Evolutionary conservation across 2,329 filamentous ascomycete genomes (phyloP).

Genomic region (Colletotrichum lentis): DNA sequence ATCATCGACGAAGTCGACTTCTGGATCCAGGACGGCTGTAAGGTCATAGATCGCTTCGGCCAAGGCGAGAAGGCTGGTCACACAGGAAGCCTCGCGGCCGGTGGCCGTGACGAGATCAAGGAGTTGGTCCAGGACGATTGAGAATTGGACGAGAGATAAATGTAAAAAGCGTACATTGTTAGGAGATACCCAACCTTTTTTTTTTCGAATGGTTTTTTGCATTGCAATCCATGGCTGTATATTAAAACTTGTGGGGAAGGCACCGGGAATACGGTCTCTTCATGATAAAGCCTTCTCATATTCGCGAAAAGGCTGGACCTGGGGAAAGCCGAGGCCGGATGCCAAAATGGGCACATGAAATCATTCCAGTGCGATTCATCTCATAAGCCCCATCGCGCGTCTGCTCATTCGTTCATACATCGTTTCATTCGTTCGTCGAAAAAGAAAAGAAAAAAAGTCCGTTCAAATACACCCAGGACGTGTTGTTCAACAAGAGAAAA

Average conservation of each 20-base stretch:
- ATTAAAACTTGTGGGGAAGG: conserved; percentile 5
- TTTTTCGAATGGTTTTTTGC: background rate
- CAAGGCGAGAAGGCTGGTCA: conserved; percentile 51
- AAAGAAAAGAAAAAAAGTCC: background rate
- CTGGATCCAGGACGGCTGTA: conserved; percentile 74
- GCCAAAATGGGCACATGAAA: background rate
- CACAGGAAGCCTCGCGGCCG: conserved; percentile 53
- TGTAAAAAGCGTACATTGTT: conserved; percentile 13
- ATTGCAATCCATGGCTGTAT: conserved; percentile 25
- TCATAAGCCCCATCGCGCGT: background rate
- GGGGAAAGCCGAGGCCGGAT: background rate
- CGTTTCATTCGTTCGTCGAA: conserved; percentile 11
- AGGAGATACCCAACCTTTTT: conserved; percentile 31
- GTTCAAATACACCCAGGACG: background rate
- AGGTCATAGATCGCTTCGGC: conserved; percentile 56
- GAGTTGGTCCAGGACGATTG: conserved; percentile 71
- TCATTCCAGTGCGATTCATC: background rate
- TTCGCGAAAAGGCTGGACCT: too few relatives aligned
- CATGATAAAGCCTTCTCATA: background rate
- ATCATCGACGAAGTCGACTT: conserved; percentile 94
- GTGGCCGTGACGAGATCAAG: conserved; percentile 65
- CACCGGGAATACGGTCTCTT: background rate
- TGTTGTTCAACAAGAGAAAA: too few relatives aligned
- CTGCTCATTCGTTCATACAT: conserved; percentile 8
- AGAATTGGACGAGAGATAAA: background rate